phyloP scores from a whole-genome alignment of 345 rosid species.

The Corchorus capsularis region DNA sequence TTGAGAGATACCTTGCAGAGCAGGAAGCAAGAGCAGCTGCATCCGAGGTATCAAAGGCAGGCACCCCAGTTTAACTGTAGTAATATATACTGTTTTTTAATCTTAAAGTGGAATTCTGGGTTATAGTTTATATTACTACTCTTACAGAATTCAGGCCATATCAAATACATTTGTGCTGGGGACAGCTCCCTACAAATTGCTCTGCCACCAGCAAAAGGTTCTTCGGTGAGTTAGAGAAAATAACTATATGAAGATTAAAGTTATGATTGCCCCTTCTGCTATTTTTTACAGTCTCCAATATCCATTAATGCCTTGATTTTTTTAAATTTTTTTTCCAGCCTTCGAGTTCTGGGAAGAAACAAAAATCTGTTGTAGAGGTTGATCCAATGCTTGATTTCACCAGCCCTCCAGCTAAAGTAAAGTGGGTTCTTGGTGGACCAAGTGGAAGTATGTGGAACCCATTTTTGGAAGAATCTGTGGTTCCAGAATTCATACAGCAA shows the following conservation, averaged over 20 bases:
- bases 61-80: conserved; percentile 19
- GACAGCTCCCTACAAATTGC: neutral
- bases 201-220: neutral
- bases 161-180: neutral
- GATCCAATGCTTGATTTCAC: conserved; percentile 20
- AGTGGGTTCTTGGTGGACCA: conserved; percentile 61
- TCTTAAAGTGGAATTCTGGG: neutral
- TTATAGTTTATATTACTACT: neutral
- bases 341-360: conserved; percentile 13
- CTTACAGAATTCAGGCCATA: neutral
- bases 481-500: conserved; percentile 42
- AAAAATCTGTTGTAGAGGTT: conserved; percentile 6
- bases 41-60: conserved; percentile 18
- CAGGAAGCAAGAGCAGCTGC: conserved; percentile 8
- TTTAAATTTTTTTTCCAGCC: conserved; percentile 24
- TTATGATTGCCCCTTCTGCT: neutral
- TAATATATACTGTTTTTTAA: neutral
- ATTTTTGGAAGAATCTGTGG: conserved; percentile 36
- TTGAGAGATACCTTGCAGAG: conserved; percentile 30
- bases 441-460: conserved; percentile 45
- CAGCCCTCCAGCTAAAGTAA: conserved; percentile 44
- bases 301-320: neutral
- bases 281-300: neutral
- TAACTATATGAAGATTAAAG: neutral
- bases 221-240: neutral